Evolutionary conservation across 805 yeast genomes (phyloP).

Genomic region (Candida saitoana): DNA sequence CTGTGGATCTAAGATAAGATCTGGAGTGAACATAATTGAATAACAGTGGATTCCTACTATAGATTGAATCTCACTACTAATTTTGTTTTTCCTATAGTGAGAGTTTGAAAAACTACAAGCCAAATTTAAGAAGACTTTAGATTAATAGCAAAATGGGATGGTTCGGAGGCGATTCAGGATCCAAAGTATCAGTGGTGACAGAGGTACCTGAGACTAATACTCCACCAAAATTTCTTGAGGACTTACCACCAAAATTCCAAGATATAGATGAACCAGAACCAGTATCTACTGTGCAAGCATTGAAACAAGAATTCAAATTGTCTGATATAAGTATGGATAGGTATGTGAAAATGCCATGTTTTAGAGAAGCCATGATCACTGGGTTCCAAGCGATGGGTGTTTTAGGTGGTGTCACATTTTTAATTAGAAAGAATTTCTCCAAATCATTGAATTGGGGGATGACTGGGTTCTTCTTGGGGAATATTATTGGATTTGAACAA

Average conservation of each 20-base stretch:
- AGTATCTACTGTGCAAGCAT: slow-evolving; percentile 25
- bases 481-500: slow-evolving; percentile 88
- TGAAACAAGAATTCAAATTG: slow-evolving; percentile 38
- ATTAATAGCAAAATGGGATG: slow-evolving; percentile 43
- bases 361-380: slow-evolving; percentile 72
- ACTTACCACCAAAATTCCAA: slow-evolving; percentile 50
- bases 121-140: too few species aligned
- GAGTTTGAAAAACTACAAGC: too few species aligned
- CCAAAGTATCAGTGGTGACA: slow-evolving; percentile 34
- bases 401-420: slow-evolving; percentile 60
- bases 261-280: slow-evolving; percentile 22
- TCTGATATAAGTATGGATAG: slow-evolving; percentile 52
- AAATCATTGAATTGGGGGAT: slow-evolving; percentile 78
- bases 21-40: slow-evolving; percentile 20
- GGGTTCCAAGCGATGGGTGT: slow-evolving; percentile 74
- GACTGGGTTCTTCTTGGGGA: slow-evolving; percentile 75
- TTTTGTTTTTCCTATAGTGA: neutral
- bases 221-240: slow-evolving; percentile 39
- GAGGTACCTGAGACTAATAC: slow-evolving; percentile 17
- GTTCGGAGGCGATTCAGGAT: slow-evolving; percentile 35
- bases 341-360: slow-evolving; percentile 65
- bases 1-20: slow-evolving; percentile 65
- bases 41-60: too few species aligned
- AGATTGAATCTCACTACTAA: too few species aligned
- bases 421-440: slow-evolving; percentile 58